These are phyloP conservation scores for Dryas drummondii DNA, from an alignment of 306 rosid genomes.

Conservation along the genomic window DNA sequence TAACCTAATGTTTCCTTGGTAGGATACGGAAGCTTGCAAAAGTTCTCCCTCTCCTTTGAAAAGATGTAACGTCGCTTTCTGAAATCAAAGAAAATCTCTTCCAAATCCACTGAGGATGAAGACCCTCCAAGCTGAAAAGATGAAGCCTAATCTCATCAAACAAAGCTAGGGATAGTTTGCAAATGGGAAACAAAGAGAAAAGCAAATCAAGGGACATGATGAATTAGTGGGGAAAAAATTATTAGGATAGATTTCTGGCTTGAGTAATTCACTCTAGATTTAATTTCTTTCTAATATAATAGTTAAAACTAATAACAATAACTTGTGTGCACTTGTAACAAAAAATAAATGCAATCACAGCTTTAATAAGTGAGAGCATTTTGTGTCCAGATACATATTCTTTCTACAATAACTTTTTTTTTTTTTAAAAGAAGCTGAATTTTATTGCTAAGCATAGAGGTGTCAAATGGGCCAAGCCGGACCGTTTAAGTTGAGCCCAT, in stretches of 20 bases:
- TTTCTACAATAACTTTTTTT: background rate
- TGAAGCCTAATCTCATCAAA: background rate
- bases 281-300: no score
- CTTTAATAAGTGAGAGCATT: background rate
- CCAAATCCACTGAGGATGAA: constrained; percentile 46
- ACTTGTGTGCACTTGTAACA: background rate
- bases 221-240: background rate
- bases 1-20: constrained; percentile 79
- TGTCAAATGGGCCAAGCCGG: no score
- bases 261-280: background rate
- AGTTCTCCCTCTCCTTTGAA: constrained; percentile 69
- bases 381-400: background rate
- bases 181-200: background rate
- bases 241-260: background rate
- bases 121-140: constrained; percentile 67
- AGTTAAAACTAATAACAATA: no score
- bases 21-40: constrained; percentile 88
- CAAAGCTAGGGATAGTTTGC: constrained; percentile 18
- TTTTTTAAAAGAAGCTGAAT: no score
- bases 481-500: no score
- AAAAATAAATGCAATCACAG: background rate
- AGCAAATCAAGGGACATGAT: background rate
- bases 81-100: constrained; percentile 93
- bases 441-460: no score
- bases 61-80: constrained; percentile 84